Base-by-base conservation (phyloP, 2,329 filamentous ascomycete species). In the Colletotrichum sp. region DNA sequence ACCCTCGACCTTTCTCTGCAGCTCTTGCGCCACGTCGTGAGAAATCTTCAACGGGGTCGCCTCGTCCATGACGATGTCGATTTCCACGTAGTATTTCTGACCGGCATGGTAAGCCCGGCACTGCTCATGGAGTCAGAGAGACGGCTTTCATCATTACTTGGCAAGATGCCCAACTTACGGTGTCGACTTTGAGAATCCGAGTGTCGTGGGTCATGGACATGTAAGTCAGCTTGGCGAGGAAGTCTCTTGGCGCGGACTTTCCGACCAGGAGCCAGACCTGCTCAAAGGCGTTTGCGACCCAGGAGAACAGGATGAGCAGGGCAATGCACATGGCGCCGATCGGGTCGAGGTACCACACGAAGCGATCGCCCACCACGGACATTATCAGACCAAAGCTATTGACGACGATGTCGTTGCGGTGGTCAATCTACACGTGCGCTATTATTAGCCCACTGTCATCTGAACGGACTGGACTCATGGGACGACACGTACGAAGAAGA, bases 251-350 rank as follows among this genome's bases (percentile, higher is more conserved):
- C n/a, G 90, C 90, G 3, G 89, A 86, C 76, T 91, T 91, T 68
- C 90, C 90, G 2, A 91, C 90, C 7, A 92, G 84, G 78, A 91
- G 85, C 85, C 88, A 90, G 16, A 92, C 88, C 75, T 92, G 89
- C 76, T 92, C 90, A 70, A 89, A 90, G 6, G 90, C 90, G 62
- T 91, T 92, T 66, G 87, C 81, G 13, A 88, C 85, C 90, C 90
- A 92, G 24, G 90, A 92, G 78, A 88, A 87, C 73, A 92, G 86
- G 76, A 92, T 91, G 76, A 92, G 84, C 36, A 91, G 81, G 8
- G 89, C 90, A 69, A 92, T 91, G 66, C 88, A 81, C 51, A 92
- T 90, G 77, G 90, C 90, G 54, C 90, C 90, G 38, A 91, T 83
- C 1, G 90, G 89, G 74, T 92, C 90, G n/a, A 91, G 82, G 75